These are phyloP conservation scores for Phaeosphaeriaceae sp. DNA, from an alignment of 2,329 filamentous ascomycete species.

Conservation along the genomic window DNA sequence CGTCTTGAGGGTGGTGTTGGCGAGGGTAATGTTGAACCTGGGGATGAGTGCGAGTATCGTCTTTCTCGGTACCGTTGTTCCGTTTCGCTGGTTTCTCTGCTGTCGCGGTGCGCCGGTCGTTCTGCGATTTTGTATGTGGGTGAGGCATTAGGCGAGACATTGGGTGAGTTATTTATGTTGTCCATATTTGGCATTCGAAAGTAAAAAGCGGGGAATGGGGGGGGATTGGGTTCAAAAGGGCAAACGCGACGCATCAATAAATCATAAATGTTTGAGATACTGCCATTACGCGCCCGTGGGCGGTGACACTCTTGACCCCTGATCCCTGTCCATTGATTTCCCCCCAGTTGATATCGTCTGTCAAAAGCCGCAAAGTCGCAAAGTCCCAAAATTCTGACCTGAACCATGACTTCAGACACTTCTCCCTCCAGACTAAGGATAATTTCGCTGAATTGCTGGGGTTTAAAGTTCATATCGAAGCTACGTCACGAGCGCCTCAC, in stretches of 20 bases:
- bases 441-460: conserved; percentile 96
- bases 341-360: too few species aligned
- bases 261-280: conserved; percentile 8
- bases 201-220: background rate
- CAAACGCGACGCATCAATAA: conserved; percentile 17
- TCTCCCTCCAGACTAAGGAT: conserved; percentile 69
- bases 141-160: conserved; percentile 32
- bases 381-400: too few species aligned
- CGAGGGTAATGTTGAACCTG: conserved; percentile 25
- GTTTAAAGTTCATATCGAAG: conserved; percentile 83
- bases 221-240: too few species aligned
- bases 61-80: conserved; percentile 31
- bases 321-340: conserved; percentile 13
- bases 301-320: conserved; percentile 7
- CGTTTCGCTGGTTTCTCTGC: conserved; percentile 41
- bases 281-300: conserved; percentile 21
- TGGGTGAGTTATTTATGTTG: too few species aligned
- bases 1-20: conserved; percentile 19
- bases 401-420: conserved; percentile 29
- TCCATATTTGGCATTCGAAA: conserved; percentile 22
- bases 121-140: conserved; percentile 40
- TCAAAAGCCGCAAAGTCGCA: too few species aligned
- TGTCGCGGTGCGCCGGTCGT: conserved; percentile 45
- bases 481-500: conserved; percentile 77
- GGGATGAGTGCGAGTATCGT: conserved; percentile 25